These are phyloP conservation scores for Clarireedia hainanense DNA, from an alignment of 2,329 filamentous ascomycete genomes.

Conservation along the genomic window DNA sequence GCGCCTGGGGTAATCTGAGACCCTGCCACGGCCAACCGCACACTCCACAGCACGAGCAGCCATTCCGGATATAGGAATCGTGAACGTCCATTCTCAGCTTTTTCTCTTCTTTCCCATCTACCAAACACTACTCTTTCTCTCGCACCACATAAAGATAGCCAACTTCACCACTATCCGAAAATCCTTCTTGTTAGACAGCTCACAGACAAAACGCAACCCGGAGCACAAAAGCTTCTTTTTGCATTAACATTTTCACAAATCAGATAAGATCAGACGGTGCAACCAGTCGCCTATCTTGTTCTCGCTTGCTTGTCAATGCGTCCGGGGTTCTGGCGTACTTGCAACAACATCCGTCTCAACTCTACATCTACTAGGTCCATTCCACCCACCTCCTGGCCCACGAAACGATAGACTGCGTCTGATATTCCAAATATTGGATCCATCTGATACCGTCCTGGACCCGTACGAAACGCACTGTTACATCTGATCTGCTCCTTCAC, in stretches of 20 bases:
- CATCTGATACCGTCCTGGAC: neutral
- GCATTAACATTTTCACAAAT: neutral
- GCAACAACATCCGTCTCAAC: conserved; percentile 9
- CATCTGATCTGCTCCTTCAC: conserved; percentile 33
- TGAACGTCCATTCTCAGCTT: too few species aligned
- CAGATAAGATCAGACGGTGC: conserved; percentile 1
- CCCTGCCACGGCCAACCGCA: neutral
- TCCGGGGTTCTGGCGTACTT: conserved; percentile 6
- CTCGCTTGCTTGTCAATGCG: conserved; percentile 7
- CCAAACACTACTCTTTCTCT: too few species aligned
- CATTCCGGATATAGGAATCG: neutral
- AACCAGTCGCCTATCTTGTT: neutral
- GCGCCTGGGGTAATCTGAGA: neutral
- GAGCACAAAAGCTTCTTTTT: neutral
- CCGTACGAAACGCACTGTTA: conserved; percentile 36
- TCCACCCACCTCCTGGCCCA: neutral
- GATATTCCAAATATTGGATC: conserved; percentile 27
- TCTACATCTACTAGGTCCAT: neutral
- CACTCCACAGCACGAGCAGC: neutral
- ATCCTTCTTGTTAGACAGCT: too few species aligned
- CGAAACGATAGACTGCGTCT: conserved; percentile 43
- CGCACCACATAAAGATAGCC: too few species aligned
- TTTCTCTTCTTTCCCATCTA: too few species aligned
- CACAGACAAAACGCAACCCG: too few species aligned
- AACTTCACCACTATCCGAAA: too few species aligned